Evolutionary conservation across 78 protist genomes (phyloP), one percentile per base, ranked within the genome.

Genomic region (Mantamonas sphyraenae): DNA sequence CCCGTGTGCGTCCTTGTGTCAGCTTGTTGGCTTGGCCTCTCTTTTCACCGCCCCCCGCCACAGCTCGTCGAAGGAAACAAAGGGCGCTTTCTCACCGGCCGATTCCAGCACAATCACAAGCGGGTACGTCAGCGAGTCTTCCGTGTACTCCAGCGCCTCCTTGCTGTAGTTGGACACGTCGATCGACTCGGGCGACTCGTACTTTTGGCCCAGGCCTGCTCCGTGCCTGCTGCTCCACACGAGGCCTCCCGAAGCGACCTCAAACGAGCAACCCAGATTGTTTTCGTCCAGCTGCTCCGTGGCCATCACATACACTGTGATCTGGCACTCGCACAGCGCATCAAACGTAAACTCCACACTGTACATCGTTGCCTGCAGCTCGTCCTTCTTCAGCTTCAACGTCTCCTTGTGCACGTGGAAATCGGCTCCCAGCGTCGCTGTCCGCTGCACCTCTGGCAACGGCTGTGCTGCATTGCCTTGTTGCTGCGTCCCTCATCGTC

Each of bases 291-390:
- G 16, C 20, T 0, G 2, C 61, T 66, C 72, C 8, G n/a, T 16
- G 14, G 64, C 73, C 9, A 1, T 22, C 43, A 35, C 35, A 30
- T 28, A 38, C 40, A 68, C 64, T 8, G 28, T 0, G 26, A 74
- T 19, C 0, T 22, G 19, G 68, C 73, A 64, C 31, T 45, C 73
- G 8, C 38, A 0, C 24, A 68, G 45, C 2, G 80, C 73, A 37
- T 74, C 80, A 33, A 74, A 65, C 7, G 0, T 14, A 9, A 74
- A 74, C 37, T 51, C 58, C 60, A 74, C n/a, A 17, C 14, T 3
- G 40, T 43, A 38, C 2, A 1, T 0, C 22, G n/a, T n/a, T n/a
- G 22, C 47, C 47, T 5, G 10, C 47, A 10, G 5, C 47, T 5
- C 5, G 47, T 42, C 47, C 47, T 42, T 10, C 22, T 10, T 42